Evolutionary conservation across 2,329 filamentous ascomycete species (phyloP), one percentile per base, ranked within the genome.

Genomic region (Ophiosphaerella korrae): DNA sequence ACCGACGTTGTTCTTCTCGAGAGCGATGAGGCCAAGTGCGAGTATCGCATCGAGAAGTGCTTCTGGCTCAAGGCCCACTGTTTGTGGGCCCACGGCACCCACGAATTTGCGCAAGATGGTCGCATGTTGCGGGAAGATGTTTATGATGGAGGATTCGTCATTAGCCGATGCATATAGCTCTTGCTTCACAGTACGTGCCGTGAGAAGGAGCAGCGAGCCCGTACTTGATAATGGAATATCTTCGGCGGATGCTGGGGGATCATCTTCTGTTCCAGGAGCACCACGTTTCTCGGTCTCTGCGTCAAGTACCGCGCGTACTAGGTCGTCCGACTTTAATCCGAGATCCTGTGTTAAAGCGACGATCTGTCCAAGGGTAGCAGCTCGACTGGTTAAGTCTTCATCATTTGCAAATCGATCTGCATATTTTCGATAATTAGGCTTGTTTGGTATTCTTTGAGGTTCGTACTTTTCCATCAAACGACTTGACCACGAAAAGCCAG

Each of bases 311-410:
- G 81, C 76, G 13, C 70, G 64, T 7, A 81, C 64, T 4, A 85
- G 72, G 7, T 82, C 75, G 7, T 77, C 62, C 9, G 78, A 78
- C 21, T 77, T 68, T 23, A 85, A 60, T 1, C 76, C 78, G 24
- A 85, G 72, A 57, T 85, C 83, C 45, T 84, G 80, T 13, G 87
- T 82, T 45, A 90, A 77, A 14, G 87, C 84, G 77, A 86, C 86
- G 21, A 92, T 74, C 64, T 92, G 86, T 0, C 89, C 88, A n/a
- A 90, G 80, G 40, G 88, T 81, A 6, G 83, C 82, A 54, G 89
- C 84, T 50, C 84, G 80, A 13, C 82, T 82, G 51, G 84, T 80
- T 29, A 90, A 73, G 35, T 80, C 75, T 35, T 85, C 80, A 12
- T 88, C 82, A 36, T 87, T 80, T 38, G 84, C 83, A 62, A 88